Conservation (phyloP, 176 grass and related monocot genomes). For the Oryza brachyantha region DNA sequence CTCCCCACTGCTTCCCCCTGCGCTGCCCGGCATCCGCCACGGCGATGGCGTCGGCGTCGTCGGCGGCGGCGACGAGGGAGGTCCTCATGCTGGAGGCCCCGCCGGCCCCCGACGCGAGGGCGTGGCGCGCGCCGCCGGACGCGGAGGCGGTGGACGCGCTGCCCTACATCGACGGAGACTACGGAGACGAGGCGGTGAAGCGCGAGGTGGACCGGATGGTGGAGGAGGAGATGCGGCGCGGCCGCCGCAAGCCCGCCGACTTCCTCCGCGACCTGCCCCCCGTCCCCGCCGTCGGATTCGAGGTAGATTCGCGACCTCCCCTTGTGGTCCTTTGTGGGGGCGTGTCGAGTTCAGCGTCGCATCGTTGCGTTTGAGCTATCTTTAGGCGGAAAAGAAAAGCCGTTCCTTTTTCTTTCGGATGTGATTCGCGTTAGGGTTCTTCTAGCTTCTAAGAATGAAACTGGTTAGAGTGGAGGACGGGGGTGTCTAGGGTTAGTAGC, state of each 20-base stretch:
- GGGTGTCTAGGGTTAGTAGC: constrained; percentile 9
- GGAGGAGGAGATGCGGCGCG: constrained; percentile 86
- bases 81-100: constrained; percentile 93
- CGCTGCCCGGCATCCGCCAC: background rate
- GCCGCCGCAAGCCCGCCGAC: constrained; percentile 77
- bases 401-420: background rate
- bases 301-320: constrained; percentile 29
- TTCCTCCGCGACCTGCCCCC: constrained; percentile 90
- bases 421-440: background rate
- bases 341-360: background rate
- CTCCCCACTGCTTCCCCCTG: background rate
- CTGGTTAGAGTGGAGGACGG: background rate
- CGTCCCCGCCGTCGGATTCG: constrained; percentile 52
- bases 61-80: constrained; percentile 36
- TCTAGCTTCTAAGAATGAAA: background rate
- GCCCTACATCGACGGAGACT: constrained; percentile 98
- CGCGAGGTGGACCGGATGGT: constrained; percentile 81
- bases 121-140: constrained; percentile 56
- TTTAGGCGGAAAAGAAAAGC: background rate
- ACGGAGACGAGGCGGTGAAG: constrained; percentile 79
- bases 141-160: constrained; percentile 85
- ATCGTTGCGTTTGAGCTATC: background rate
- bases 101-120: constrained; percentile 28
- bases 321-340: background rate
- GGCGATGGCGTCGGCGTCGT: constrained; percentile 35